Percentiles rank a stretch among this genome's conserved stretches.
These are phyloP conservation scores for Chaetomium olivaceum DNA, from an alignment of 2,329 filamentous ascomycete species.

Conservation along the genomic window DNA sequence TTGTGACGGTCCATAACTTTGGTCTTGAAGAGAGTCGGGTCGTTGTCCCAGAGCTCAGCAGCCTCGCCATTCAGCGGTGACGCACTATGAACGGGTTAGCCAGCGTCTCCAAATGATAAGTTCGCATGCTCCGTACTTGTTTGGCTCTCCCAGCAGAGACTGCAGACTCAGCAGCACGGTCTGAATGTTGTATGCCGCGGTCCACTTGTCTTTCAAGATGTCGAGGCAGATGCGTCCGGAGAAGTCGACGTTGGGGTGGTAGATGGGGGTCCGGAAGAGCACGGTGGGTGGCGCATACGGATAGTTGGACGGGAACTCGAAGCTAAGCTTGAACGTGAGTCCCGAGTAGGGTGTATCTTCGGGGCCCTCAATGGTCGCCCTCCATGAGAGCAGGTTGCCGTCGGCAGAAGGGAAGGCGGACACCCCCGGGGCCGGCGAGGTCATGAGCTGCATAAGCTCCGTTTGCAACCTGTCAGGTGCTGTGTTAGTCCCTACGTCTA, in stretches of 20 bases:
- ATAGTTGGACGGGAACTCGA: slow-evolving; percentile 89
- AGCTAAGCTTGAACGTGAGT: slow-evolving; percentile 87
- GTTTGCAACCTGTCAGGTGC: slow-evolving; percentile 74
- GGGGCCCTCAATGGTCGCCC: slow-evolving; percentile 88
- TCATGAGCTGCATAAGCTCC: slow-evolving; percentile 98
- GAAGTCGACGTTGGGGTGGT: slow-evolving; percentile 98
- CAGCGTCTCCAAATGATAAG: background rate
- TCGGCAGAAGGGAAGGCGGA: slow-evolving; percentile 92
- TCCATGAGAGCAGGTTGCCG: slow-evolving; percentile 89
- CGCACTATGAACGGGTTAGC: slow-evolving; percentile 56
- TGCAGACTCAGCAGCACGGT: slow-evolving; percentile 91
- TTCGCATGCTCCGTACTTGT: slow-evolving; percentile 70
- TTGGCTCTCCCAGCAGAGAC: slow-evolving; percentile 92
- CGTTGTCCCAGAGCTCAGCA: slow-evolving; percentile 91
- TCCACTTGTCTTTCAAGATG: slow-evolving; percentile 99
- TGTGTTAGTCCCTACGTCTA: slow-evolving; percentile 12
- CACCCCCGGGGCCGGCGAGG: slow-evolving; percentile 86
- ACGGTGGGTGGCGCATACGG: slow-evolving; percentile 89
- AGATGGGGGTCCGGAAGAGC: slow-evolving; percentile 97
- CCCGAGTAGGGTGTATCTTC: slow-evolving; percentile 87
- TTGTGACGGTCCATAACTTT: slow-evolving; percentile 64
- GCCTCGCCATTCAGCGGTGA: slow-evolving; percentile 95
- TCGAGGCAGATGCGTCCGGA: slow-evolving; percentile 95
- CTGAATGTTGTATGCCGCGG: slow-evolving; percentile 93
- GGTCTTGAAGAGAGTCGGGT: slow-evolving; percentile 83